Evolutionary conservation across 495 filamentous ascomycete genomes (phyloP).

Genomic region (Penicillium tannophilum): DNA sequence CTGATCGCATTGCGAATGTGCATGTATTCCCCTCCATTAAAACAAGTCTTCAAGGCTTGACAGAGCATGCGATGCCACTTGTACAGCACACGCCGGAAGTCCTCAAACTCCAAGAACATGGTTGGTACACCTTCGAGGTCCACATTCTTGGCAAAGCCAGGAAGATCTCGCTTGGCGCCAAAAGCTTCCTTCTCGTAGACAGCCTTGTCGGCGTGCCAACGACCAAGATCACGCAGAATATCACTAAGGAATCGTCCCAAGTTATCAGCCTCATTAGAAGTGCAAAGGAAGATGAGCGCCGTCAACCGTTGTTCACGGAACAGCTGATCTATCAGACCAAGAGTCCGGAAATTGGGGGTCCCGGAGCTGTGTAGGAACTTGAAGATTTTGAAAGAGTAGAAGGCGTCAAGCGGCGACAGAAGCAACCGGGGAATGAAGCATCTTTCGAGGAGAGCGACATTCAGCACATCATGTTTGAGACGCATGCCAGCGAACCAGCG

Average conservation of each 20-base stretch:
- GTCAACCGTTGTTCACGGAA: conserved; percentile 79
- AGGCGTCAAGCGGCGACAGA: conserved; percentile 81
- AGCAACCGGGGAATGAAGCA: conserved; percentile 87
- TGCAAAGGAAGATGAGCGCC: conserved; percentile 82
- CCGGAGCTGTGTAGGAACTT: conserved; percentile 81
- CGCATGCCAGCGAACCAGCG: conserved; percentile 71
- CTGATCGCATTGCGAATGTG: conserved; percentile 95
- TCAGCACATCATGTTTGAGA: conserved; percentile 64
- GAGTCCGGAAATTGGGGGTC: conserved; percentile 83
- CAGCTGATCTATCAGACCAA: conserved; percentile 79
- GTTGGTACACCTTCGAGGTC: conserved; percentile 63
- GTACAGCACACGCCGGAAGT: conserved; percentile 80
- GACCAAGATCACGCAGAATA: conserved; percentile 71
- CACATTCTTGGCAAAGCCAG: conserved; percentile 68
- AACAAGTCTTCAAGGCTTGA: conserved; percentile 73
- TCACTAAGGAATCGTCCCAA: conserved; percentile 85
- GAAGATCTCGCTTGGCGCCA: conserved; percentile 61
- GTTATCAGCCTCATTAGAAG: conserved; percentile 86
- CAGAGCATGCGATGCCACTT: conserved; percentile 86
- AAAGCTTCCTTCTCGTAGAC: conserved; percentile 80
- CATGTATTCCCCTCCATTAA: conserved; percentile 88
- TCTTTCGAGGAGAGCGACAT: conserved; percentile 78
- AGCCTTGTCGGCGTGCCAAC: conserved; percentile 78
- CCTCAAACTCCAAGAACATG: conserved; percentile 75
- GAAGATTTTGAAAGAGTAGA: conserved; percentile 83